A percentile compares a stretch with the other conserved stretches of the same genome.
These are phyloP conservation scores for Ensete glaucum DNA, from an alignment of 176 grass and related monocot species.

Conservation along the genomic window DNA sequence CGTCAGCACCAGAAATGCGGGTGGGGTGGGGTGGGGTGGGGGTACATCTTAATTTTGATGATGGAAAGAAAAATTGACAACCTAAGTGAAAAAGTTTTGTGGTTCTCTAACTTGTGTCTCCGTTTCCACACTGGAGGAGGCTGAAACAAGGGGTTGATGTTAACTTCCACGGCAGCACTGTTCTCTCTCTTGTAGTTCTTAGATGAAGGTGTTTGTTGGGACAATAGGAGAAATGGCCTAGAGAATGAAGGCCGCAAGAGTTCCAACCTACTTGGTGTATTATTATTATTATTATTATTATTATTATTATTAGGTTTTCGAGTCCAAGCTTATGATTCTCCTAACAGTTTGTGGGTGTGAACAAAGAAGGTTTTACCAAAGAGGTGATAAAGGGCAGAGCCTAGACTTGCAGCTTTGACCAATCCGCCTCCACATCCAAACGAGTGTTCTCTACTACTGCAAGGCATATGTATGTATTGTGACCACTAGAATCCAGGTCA, in stretches of 20 bases:
- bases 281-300: background rate
- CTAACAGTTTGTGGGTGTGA: conserved; percentile 16
- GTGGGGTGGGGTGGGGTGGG: too few relatives aligned
- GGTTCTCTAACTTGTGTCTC: too few relatives aligned
- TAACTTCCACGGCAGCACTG: too few relatives aligned
- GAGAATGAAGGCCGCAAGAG: conserved; percentile 3
- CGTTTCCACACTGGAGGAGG: too few relatives aligned
- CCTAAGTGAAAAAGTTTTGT: too few relatives aligned
- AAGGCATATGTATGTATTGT: too few relatives aligned
- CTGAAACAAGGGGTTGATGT: too few relatives aligned
- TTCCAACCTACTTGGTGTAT: background rate
- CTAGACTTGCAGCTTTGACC: background rate
- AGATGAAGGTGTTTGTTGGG: background rate
- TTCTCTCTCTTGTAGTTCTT: background rate
- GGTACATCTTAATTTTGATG: too few relatives aligned
- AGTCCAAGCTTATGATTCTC: background rate
- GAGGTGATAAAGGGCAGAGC: background rate
- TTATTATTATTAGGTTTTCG: conserved; percentile 3
- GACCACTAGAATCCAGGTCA: too few relatives aligned
- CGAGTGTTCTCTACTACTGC: too few relatives aligned
- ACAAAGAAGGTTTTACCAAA: background rate
- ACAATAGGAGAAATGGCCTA: conserved; percentile 21
- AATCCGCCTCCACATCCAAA: background rate
- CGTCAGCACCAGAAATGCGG: too few relatives aligned
- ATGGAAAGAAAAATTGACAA: too few relatives aligned